Evolutionary conservation across 345 rosid species (phyloP), one percentile per base, ranked within the genome.

Genomic region (Eucalyptus polybractea): DNA sequence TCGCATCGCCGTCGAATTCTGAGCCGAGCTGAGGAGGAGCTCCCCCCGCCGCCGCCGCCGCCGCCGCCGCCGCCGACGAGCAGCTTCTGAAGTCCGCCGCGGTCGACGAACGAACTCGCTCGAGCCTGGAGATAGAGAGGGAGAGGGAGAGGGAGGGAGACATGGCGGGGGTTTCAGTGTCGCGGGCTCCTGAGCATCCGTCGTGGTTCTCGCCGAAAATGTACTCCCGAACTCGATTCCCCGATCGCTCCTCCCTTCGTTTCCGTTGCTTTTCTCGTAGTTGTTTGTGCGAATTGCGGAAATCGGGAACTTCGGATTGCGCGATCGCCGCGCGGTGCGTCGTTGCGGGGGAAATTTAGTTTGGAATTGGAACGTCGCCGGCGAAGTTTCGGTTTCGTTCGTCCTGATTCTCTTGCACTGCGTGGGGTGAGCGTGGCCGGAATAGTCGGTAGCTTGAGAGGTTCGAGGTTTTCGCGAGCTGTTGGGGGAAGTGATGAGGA

Each of bases 121-220:
- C 81, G 25, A 72, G 25, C 19, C 81, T 72, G 12, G 83, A 11
- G 47, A 10, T 44, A n/a, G n/a, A n/a, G n/a, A 42, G 80, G 10
- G 80, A n/a, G 42, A 16, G 80, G 11, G 80, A 31, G 44, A 14
- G 31, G 16, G 80, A 10, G 27, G 22, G 47, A 11, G 83, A 24
- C 15, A 86, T 89, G 90, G 94, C 67, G 40, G 91, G 89, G 50
- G 91, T 86, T 89, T 88, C 93, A 2, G 67, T 67, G 50, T 53
- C 93, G 51, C 90, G 87, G 42, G 86, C 97, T 44, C 91, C 91
- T 89, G 88, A 93, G 15, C 86, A 89, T 21, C 96, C 96, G 86
- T 96, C 98, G 17, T 96, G 98, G 98, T 96, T 97, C 92, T 92
- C 97, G 45, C 98, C 99, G 13, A 93, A 92, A 90, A 95, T 94